Evolutionary conservation across 2,329 filamentous ascomycete genomes (phyloP).

Genomic region (Drechslerella dactyloides): DNA sequence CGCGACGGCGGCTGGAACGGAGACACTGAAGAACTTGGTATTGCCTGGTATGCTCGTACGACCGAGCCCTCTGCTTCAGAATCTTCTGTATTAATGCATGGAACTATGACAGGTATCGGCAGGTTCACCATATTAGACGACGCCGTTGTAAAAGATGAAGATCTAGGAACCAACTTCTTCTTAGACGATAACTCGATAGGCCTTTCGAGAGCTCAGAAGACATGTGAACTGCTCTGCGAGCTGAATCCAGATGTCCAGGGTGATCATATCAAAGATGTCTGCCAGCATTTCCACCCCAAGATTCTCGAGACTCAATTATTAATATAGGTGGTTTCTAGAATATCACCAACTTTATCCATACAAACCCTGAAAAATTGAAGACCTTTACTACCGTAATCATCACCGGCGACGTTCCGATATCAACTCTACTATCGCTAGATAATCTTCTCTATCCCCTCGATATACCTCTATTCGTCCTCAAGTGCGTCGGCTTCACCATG

Average conservation of each 20-base stretch:
- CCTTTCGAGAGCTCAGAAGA: slow-evolving; percentile 77
- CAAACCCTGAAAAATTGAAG: slow-evolving; percentile 35
- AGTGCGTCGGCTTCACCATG: slow-evolving; percentile 90
- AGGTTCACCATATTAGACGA: slow-evolving; percentile 89
- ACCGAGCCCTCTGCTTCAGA: background rate
- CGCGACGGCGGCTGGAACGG: slow-evolving; percentile 83
- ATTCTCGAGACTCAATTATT: slow-evolving; percentile 9
- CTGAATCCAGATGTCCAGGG: slow-evolving; percentile 92
- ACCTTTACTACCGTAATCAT: slow-evolving; percentile 32
- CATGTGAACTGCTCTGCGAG: slow-evolving; percentile 77
- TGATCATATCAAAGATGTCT: slow-evolving; percentile 68
- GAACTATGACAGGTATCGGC: slow-evolving; percentile 70
- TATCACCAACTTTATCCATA: slow-evolving; percentile 29
- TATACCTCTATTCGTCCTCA: slow-evolving; percentile 79
- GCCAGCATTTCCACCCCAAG: background rate
- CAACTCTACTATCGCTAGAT: slow-evolving; percentile 51
- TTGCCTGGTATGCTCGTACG: slow-evolving; percentile 70
- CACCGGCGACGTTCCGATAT: slow-evolving; percentile 49
- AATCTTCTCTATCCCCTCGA: slow-evolving; percentile 55
- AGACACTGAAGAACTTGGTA: slow-evolving; percentile 96
- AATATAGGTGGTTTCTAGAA: slow-evolving; percentile 14
- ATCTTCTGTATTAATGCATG: background rate
- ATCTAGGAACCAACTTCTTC: slow-evolving; percentile 97
- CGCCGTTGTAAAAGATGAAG: slow-evolving; percentile 74
- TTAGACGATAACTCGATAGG: slow-evolving; percentile 79